phyloP scores from a whole-genome alignment of 306 rosid species.

The Neltuma alba region DNA sequence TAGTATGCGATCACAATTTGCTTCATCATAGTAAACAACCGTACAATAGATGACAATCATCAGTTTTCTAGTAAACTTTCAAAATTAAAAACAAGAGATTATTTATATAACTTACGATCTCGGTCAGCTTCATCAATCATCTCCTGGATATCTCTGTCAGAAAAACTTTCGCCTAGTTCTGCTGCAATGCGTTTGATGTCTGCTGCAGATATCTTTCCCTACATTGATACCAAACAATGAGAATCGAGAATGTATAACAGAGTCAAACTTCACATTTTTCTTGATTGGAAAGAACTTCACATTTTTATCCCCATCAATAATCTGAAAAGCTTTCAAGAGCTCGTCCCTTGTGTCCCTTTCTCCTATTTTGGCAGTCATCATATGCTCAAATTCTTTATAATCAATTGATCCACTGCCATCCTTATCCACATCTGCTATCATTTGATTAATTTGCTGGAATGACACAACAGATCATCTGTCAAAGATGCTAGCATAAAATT shows the following conservation, averaged over 20 bases:
- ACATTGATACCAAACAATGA: conserved; percentile 30
- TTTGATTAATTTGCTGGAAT: conserved; percentile 87
- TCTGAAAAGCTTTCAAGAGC: conserved; percentile 88
- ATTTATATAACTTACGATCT: conserved; percentile 58
- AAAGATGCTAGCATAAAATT: conserved; percentile 33
- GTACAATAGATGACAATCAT: not conserved
- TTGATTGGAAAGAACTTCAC: conserved; percentile 39
- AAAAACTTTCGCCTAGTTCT: conserved; percentile 72
- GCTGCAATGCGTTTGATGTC: conserved; percentile 78
- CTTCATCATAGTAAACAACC: conserved; percentile 10
- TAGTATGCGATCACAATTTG: not conserved
- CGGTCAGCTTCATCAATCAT: conserved; percentile 84
- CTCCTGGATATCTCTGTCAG: conserved; percentile 66
- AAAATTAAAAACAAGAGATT: conserved; percentile 24
- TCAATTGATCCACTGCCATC: conserved; percentile 99
- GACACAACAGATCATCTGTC: conserved; percentile 35
- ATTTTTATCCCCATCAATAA: conserved; percentile 80
- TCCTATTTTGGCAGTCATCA: conserved; percentile 98
- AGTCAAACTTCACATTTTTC: conserved; percentile 53
- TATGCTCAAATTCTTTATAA: conserved; percentile 86
- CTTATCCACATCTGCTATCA: conserved; percentile 98
- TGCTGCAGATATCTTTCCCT: conserved; percentile 84
- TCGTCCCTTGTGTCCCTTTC: conserved; percentile 96
- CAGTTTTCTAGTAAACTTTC: not conserved
- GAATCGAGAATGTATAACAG: conserved; percentile 25